Percentiles rank a stretch among this genome's conserved stretches.
These are phyloP conservation scores for Russula foetens DNA, from an alignment of 768 basidiomycete genomes.

Conservation along the genomic window DNA sequence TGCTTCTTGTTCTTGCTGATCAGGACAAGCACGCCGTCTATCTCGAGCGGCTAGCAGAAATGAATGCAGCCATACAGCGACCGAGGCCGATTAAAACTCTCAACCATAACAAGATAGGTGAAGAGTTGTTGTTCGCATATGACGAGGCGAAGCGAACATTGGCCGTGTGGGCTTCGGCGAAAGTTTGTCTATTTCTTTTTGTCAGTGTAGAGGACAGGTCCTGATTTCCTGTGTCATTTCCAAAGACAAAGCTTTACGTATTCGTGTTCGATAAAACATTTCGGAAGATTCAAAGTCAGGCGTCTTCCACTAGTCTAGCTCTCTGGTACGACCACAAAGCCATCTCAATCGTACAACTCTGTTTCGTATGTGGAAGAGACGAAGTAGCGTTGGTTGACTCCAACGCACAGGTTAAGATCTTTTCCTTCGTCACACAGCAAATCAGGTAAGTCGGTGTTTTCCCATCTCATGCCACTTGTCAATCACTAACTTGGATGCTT, in stretches of 20 bases:
- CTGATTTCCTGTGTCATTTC: background rate
- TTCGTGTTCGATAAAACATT: slow-evolving; percentile 41
- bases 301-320: slow-evolving; percentile 33
- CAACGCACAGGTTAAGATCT: slow-evolving; percentile 36
- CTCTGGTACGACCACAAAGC: slow-evolving; percentile 34
- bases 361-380: slow-evolving; percentile 42
- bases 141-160: slow-evolving; percentile 46
- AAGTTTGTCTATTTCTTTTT: slow-evolving; percentile 25
- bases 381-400: slow-evolving; percentile 47
- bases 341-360: slow-evolving; percentile 27
- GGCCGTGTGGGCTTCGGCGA: slow-evolving; percentile 36
- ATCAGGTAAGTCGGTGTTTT: slow-evolving; percentile 34
- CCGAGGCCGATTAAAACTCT: slow-evolving; percentile 20
- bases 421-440: slow-evolving; percentile 44
- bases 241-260: slow-evolving; percentile 33
- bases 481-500: background rate
- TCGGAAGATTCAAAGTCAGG: slow-evolving; percentile 33
- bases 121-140: slow-evolving; percentile 37
- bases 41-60: background rate
- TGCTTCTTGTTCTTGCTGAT: slow-evolving; percentile 6
- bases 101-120: slow-evolving; percentile 39
- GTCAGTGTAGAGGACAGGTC: too few species aligned
- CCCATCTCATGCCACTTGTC: background rate
- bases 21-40: background rate
- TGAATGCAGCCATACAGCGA: background rate